Evolutionary conservation across 31 red algal species (phyloP).

Genomic region (Endocladia muricata): DNA sequence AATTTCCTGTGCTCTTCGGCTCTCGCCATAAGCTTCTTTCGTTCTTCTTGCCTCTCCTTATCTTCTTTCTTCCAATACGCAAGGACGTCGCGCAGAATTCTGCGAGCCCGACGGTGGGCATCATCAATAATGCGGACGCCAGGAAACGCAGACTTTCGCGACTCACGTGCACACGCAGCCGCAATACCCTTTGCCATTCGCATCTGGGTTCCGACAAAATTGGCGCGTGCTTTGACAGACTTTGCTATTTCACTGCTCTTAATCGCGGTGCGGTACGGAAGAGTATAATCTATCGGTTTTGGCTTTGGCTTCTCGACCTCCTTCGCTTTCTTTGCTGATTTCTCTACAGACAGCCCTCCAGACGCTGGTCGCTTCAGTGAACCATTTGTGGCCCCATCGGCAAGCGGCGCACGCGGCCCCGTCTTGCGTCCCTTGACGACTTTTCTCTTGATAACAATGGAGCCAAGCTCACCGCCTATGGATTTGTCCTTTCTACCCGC

Average conservation of each 20-base stretch:
- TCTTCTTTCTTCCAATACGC: constrained; percentile 88
- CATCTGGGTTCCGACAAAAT: constrained; percentile 37
- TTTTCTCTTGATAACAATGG: constrained; percentile 71
- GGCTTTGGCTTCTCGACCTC: constrained; percentile 56
- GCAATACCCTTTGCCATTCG: constrained; percentile 60
- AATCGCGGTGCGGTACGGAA: constrained; percentile 51
- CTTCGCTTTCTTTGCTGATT: constrained; percentile 18
- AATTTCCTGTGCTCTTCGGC: constrained; percentile 66
- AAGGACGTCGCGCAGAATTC: constrained; percentile 79
- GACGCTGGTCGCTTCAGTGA: constrained; percentile 58
- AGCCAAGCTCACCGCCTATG: constrained; percentile 86
- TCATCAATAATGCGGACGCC: constrained; percentile 83
- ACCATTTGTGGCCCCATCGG: constrained; percentile 13
- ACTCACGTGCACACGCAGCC: constrained; percentile 68
- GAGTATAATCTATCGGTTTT: constrained; percentile 67
- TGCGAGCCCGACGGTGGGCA: constrained; percentile 60
- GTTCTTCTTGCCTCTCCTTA: constrained; percentile 81
- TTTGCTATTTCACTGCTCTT: constrained; percentile 80
- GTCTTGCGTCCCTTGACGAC: constrained; percentile 47
- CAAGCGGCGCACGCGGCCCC: background rate
- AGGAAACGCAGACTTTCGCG: constrained; percentile 60
- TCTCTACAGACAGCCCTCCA: constrained; percentile 27
- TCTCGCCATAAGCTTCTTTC: constrained; percentile 68
- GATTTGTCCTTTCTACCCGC: constrained; percentile 75
- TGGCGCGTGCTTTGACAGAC: constrained; percentile 47